phyloP scores from a whole-genome alignment of 306 rosid genomes.

The Malus asiatica region DNA sequence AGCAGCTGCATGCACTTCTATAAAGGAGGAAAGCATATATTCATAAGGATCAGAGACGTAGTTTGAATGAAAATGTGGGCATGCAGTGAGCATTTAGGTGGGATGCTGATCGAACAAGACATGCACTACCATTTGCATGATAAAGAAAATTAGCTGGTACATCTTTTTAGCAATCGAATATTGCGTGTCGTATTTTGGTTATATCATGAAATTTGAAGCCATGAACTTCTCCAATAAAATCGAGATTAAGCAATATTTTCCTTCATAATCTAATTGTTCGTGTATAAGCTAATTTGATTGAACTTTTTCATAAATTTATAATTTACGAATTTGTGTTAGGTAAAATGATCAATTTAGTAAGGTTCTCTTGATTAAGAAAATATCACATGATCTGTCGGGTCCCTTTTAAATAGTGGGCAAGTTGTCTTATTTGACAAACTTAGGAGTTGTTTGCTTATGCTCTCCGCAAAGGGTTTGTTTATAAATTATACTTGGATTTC shows the following conservation, averaged over 20 bases:
- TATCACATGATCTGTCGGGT: not conserved
- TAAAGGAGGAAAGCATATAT: not conserved
- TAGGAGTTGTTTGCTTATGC: conserved; percentile 3
- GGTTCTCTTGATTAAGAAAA: not conserved
- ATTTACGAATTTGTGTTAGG: not conserved
- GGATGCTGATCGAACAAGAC: conserved; percentile 1
- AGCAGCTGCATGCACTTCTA: not conserved
- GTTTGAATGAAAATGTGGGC: not conserved
- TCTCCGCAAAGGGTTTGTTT: not conserved
- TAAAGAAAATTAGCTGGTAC: not conserved
- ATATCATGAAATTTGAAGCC: not conserved
- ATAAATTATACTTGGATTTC: not conserved
- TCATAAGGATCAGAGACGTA: not conserved
- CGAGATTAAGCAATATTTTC: not conserved
- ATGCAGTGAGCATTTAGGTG: not conserved
- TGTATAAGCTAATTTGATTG: not conserved
- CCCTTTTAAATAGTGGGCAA: not conserved
- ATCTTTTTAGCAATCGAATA: not conserved
- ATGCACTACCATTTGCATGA: not conserved
- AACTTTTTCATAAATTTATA: not conserved
- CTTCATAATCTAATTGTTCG: not conserved
- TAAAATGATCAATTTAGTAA: not conserved
- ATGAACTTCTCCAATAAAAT: not conserved
- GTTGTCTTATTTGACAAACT: not conserved
- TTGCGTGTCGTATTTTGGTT: not conserved